Percentiles rank a stretch among this genome's conserved stretches.
Evolutionary conservation across 495 filamentous ascomycete genomes (phyloP).

Genomic region (Lepidopterella palustris): DNA sequence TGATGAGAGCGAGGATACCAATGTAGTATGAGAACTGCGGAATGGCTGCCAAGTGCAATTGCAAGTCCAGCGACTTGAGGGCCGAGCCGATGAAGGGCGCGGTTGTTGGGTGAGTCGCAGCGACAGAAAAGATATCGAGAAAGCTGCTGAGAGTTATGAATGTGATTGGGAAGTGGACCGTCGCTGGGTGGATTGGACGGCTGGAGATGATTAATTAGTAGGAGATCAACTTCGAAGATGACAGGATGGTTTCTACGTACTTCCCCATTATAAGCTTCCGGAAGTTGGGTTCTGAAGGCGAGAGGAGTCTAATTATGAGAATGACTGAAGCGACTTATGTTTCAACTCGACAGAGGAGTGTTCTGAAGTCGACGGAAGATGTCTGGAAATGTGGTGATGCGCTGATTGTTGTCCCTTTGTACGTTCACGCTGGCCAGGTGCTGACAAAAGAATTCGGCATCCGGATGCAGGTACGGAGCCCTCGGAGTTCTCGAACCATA

Average conservation of each 20-base stretch:
- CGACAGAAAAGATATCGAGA: slow-evolving; percentile 29
- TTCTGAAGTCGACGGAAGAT: too few species aligned
- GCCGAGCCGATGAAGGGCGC: slow-evolving; percentile 12
- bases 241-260: not conserved
- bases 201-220: slow-evolving; percentile 4
- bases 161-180: slow-evolving; percentile 35
- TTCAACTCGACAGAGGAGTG: too few species aligned
- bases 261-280: too few species aligned
- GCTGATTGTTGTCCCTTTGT: too few species aligned
- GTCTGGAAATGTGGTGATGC: too few species aligned
- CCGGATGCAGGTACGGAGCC: too few species aligned
- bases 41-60: slow-evolving; percentile 4
- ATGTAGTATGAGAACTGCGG: slow-evolving; percentile 23
- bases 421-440: too few species aligned
- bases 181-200: slow-evolving; percentile 34
- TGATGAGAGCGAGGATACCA: slow-evolving; percentile 14
- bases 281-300: too few species aligned
- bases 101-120: slow-evolving; percentile 9
- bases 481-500: too few species aligned
- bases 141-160: slow-evolving; percentile 30
- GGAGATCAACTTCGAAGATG: not conserved
- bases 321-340: too few species aligned
- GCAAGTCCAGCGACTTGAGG: slow-evolving; percentile 12
- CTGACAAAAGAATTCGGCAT: too few species aligned
- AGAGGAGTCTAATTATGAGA: too few species aligned